A percentile compares a stretch with the other conserved stretches of the same genome.
phyloP scores from a whole-genome alignment of 148 eudicot genomes.

The Rheum nobile region DNA sequence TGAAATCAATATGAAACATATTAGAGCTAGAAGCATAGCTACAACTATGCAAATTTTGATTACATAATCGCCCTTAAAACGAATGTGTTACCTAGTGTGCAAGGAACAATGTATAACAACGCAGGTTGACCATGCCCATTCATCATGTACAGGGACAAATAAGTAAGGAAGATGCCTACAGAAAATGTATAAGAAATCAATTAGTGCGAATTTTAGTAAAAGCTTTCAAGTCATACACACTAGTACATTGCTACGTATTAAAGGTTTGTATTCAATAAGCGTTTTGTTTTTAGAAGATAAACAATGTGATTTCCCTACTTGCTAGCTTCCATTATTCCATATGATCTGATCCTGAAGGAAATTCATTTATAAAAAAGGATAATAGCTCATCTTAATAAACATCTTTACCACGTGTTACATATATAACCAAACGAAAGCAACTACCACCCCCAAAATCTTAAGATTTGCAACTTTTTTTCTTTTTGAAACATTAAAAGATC shows the following conservation, averaged over 20 bases:
- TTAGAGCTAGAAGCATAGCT: too few species aligned
- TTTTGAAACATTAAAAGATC: too few species aligned
- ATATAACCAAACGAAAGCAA: too few species aligned
- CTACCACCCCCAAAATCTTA: too few species aligned
- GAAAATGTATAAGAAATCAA: neutral
- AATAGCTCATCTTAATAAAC: too few species aligned
- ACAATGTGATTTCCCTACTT: neutral
- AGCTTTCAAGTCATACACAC: neutral
- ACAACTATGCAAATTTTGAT: neutral
- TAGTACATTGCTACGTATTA: neutral
- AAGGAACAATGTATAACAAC: constrained; percentile 88
- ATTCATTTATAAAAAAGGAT: too few species aligned
- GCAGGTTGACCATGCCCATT: constrained; percentile 90
- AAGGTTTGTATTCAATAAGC: neutral
- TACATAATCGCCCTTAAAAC: neutral
- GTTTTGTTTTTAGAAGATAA: neutral
- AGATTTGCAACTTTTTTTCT: too few species aligned
- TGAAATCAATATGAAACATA: neutral
- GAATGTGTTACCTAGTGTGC: constrained; percentile 61
- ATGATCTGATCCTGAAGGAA: too few species aligned
- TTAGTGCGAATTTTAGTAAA: neutral
- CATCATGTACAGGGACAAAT: constrained; percentile 70
- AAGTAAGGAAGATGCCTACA: constrained; percentile 64
- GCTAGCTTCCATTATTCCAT: neutral
- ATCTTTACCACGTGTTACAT: too few species aligned